phyloP scores from a whole-genome alignment of 2,329 filamentous ascomycete genomes.

The Fusarium sp. region DNA sequence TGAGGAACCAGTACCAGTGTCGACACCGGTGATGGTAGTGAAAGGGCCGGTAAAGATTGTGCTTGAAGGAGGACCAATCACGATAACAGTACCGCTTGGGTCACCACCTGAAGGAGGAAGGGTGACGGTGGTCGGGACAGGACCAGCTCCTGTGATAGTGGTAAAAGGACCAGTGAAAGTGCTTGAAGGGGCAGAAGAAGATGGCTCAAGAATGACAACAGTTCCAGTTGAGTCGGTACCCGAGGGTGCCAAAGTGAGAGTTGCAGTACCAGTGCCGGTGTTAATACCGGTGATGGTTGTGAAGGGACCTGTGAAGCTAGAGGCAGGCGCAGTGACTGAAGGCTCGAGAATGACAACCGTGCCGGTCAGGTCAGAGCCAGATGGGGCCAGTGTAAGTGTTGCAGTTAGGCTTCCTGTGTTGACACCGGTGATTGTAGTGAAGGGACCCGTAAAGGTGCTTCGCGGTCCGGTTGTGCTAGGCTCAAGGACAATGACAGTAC shows the following conservation, averaged over 20 bases:
- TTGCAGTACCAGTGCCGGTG: neutral
- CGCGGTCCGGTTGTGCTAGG: neutral
- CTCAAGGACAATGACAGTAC: neutral
- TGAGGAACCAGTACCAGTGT: neutral
- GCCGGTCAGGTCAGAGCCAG: neutral
- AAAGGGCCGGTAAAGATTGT: neutral
- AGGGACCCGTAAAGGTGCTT: neutral
- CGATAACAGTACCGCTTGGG: neutral
- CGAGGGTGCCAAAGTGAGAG: neutral
- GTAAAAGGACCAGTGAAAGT: neutral
- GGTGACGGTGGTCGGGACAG: neutral
- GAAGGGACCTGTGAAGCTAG: neutral
- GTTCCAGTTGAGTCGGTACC: neutral
- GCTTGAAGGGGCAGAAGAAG: fast-evolving
- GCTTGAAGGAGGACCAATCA: neutral
- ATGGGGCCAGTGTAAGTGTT: neutral
- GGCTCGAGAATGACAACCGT: neutral
- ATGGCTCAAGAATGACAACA: neutral
- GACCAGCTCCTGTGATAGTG: neutral
- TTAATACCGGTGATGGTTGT: neutral
- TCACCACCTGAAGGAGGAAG: neutral
- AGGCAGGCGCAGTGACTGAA: neutral
- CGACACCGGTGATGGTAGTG: neutral
- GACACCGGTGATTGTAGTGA: neutral
- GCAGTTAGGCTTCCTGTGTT: neutral